phyloP scores from a whole-genome alignment of 2,329 filamentous ascomycete genomes.

The Penicillium hesseltinei region DNA sequence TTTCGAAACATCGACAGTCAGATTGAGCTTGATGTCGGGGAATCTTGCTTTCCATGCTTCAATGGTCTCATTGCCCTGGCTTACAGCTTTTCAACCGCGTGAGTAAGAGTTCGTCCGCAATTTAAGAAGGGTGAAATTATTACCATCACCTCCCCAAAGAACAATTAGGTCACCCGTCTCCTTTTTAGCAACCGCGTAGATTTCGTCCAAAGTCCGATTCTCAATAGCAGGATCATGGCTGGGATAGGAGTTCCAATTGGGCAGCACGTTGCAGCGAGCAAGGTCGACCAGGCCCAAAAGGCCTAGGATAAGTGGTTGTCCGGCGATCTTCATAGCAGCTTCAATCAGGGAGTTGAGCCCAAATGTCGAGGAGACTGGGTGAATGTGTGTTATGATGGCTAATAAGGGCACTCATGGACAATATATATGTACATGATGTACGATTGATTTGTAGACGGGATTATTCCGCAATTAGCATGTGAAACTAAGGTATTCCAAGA shows the following conservation, averaged over 20 bases:
- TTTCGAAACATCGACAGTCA: conserved; percentile 57
- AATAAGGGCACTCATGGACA: too few species aligned
- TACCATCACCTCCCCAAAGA: conserved; percentile 25
- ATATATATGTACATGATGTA: too few species aligned
- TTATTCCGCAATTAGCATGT: neutral
- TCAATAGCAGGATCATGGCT: conserved; percentile 32
- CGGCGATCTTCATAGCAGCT: neutral
- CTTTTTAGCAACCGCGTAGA: conserved; percentile 50
- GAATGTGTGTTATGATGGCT: neutral
- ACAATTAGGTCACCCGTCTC: conserved; percentile 33
- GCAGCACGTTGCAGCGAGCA: neutral
- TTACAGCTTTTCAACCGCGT: neutral
- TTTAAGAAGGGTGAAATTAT: neutral
- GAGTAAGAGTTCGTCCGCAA: neutral
- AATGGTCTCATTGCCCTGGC: conserved; percentile 19
- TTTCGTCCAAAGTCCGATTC: conserved; percentile 50
- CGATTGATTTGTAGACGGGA: neutral
- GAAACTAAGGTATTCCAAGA: neutral
- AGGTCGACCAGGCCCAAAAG: neutral
- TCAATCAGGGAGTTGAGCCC: neutral
- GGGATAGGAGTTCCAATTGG: conserved; percentile 5
- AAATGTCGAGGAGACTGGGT: neutral
- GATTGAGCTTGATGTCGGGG: conserved; percentile 52
- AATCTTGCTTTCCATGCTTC: conserved; percentile 41
- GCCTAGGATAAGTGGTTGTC: neutral